Conservation (phyloP, 1,284 basidiomycete species). For the Inonotus obliquus region DNA sequence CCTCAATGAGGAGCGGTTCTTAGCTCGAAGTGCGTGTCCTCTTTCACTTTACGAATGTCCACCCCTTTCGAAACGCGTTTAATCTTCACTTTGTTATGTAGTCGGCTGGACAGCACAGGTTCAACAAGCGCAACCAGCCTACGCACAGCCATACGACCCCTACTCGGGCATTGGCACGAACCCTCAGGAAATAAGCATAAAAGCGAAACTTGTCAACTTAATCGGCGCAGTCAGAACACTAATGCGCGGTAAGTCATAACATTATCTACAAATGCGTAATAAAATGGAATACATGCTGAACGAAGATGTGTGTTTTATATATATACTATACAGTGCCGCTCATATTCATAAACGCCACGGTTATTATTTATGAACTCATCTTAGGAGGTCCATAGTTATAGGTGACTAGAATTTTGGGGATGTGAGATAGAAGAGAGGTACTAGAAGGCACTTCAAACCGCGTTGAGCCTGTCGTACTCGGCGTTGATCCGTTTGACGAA, state of each 20-base stretch:
- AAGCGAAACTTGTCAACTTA: conserved; percentile 84
- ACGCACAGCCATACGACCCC: conserved; percentile 62
- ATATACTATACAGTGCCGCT: conserved; percentile 65
- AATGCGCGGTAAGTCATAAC: conserved; percentile 80
- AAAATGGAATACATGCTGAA: conserved; percentile 12
- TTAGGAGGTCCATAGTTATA: conserved; percentile 41
- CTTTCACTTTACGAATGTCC: not conserved
- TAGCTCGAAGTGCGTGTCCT: conserved; percentile 75
- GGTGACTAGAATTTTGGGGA: not conserved
- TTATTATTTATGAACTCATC: conserved; percentile 79
- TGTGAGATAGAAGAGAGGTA: not conserved
- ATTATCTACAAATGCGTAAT: not conserved
- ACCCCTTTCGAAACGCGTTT: conserved; percentile 5
- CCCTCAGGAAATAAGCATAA: conserved; percentile 63
- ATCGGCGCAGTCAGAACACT: conserved; percentile 92
- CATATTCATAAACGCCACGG: conserved; percentile 75
- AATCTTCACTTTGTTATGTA: conserved; percentile 31
- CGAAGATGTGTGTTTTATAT: conserved; percentile 19
- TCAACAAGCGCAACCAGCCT: conserved; percentile 52
- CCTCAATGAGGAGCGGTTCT: conserved; percentile 91
- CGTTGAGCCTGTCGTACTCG: conserved; percentile 64
- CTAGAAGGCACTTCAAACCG: conserved; percentile 1
- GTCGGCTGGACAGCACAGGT: conserved; percentile 87
- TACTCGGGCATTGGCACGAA: conserved; percentile 47
- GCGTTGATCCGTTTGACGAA: conserved; percentile 77